Percentiles rank a stretch among this genome's conserved stretches.
Conservation (phyloP, 768 basidiomycete genomes). For the Mycena vulgaris region DNA sequence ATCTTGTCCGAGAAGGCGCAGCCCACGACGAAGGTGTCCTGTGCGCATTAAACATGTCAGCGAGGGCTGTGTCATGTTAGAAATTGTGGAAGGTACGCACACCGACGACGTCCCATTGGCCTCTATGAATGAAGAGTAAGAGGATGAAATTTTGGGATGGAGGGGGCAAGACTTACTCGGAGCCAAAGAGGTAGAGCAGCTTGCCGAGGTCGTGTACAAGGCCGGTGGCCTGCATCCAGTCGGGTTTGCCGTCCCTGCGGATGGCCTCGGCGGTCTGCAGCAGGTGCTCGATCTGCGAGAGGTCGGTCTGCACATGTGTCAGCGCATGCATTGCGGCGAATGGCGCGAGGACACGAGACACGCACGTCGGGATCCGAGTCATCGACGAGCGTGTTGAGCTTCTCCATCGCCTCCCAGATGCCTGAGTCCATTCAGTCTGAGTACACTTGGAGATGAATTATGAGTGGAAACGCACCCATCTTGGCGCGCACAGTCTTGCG, state of each 20-base stretch:
- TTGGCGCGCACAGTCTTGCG: constrained; percentile 75
- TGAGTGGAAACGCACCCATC: constrained; percentile 79
- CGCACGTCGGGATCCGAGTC: constrained; percentile 91
- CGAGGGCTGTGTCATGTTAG: constrained; percentile 5
- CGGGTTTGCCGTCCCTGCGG: constrained; percentile 86
- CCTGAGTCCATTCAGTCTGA: constrained; percentile 37
- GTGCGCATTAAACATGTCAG: constrained; percentile 45
- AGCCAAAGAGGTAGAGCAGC: constrained; percentile 86
- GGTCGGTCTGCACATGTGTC: constrained; percentile 73
- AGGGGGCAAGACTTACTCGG: constrained; percentile 60
- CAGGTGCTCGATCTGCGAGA: constrained; percentile 92
- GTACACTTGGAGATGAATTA: no score
- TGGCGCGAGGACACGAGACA: no score
- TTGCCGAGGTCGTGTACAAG: constrained; percentile 84
- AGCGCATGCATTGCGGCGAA: no score
- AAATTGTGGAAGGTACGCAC: no score
- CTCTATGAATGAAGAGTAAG: no score
- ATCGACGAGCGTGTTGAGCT: constrained; percentile 89
- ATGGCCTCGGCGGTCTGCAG: constrained; percentile 95
- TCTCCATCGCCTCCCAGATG: constrained; percentile 90
- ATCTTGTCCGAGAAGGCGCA: constrained; percentile 89
- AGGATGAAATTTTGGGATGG: no score
- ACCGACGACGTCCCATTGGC: constrained; percentile 97
- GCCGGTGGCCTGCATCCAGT: constrained; percentile 89
- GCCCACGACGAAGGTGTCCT: constrained; percentile 85